phyloP scores from a whole-genome alignment of 2,329 filamentous ascomycete genomes.

The Raffaelea albimanens region DNA sequence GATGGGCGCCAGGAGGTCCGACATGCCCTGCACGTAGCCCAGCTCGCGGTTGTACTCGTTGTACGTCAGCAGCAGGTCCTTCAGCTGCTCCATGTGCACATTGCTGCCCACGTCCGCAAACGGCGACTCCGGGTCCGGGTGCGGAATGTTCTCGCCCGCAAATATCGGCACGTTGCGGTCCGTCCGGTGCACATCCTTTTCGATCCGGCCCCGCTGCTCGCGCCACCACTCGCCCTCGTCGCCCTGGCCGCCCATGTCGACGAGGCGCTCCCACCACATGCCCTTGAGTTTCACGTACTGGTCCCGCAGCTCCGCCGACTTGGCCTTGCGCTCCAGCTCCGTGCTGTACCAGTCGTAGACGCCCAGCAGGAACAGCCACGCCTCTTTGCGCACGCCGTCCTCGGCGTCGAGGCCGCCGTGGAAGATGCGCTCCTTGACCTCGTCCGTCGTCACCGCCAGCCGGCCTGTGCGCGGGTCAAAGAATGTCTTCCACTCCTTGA shows the following conservation, averaged over 20 bases:
- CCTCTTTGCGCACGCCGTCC: constrained; percentile 89
- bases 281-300: constrained; percentile 92
- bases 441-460: constrained; percentile 72
- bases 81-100: constrained; percentile 96
- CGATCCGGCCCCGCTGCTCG: constrained; percentile 86
- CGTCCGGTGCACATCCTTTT: constrained; percentile 97
- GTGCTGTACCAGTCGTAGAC: constrained; percentile 93
- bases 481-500: constrained; percentile 84
- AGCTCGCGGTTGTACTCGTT: constrained; percentile 96
- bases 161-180: constrained; percentile 94
- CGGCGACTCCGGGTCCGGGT: constrained; percentile 90
- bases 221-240: constrained; percentile 94
- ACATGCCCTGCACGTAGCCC: constrained; percentile 98
- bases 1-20: constrained; percentile 86
- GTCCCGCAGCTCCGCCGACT: constrained; percentile 77
- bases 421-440: constrained; percentile 95
- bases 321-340: constrained; percentile 70
- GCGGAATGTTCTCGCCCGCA: constrained; percentile 88
- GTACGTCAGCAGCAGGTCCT: constrained; percentile 97
- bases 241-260: constrained; percentile 69
- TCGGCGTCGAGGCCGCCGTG: constrained; percentile 84
- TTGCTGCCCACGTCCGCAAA: constrained; percentile 92
- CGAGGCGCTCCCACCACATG: constrained; percentile 89
- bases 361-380: constrained; percentile 88
- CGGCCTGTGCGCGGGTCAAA: constrained; percentile 70